These are phyloP conservation scores for Ramaria rubella DNA, from an alignment of 768 basidiomycete species.

Conservation along the genomic window DNA sequence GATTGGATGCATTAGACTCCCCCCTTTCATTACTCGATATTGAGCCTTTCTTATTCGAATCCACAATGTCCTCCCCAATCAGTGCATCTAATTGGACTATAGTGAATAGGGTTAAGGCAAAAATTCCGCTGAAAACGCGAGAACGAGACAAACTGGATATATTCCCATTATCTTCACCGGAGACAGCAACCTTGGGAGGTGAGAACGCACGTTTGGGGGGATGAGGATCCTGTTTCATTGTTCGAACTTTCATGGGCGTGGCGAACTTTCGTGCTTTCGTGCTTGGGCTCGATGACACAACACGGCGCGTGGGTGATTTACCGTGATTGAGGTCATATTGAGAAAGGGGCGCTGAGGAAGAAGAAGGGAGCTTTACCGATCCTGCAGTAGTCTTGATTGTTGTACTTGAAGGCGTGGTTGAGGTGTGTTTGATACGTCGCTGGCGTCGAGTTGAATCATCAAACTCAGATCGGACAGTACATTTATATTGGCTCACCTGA, in stretches of 20 bases:
- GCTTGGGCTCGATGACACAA: neutral
- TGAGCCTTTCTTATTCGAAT: neutral
- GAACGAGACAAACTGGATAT: neutral
- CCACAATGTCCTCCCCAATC: neutral
- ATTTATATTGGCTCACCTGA: conserved; percentile 39
- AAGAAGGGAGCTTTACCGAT: neutral
- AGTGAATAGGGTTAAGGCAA: neutral
- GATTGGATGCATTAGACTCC: neutral
- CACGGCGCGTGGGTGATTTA: neutral
- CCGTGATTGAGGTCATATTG: neutral
- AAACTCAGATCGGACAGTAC: neutral
- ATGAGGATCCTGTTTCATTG: neutral
- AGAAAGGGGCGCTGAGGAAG: neutral
- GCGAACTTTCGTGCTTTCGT: neutral
- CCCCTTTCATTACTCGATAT: neutral
- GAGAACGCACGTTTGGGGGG: neutral
- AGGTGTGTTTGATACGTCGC: conserved; percentile 1
- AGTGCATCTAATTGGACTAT: neutral
- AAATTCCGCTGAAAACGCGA: neutral
- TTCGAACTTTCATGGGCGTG: neutral
- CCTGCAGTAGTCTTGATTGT: neutral
- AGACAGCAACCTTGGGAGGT: neutral
- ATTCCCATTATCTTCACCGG: neutral
- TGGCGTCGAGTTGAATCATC: neutral
- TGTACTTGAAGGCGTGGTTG: conserved; percentile 8